Evolutionary conservation across 352 stramenopile genomes (phyloP), one percentile per base, ranked within the genome.

Genomic region (Phytophthora vignae): DNA sequence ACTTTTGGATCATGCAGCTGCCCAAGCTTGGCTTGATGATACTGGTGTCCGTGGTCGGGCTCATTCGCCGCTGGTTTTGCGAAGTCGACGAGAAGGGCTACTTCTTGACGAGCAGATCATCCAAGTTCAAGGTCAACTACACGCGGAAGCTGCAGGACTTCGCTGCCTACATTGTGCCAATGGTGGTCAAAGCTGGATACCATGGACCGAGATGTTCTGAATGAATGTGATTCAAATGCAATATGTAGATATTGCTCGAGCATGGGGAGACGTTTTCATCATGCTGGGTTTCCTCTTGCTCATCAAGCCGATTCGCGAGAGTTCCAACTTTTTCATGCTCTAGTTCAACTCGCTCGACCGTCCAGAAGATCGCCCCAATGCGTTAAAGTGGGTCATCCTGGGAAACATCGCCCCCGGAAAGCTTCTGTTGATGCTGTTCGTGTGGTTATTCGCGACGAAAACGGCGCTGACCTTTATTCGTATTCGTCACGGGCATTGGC

Each of bases 301-400:
- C 40, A 96, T 96, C 78, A 94, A 94, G 74, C 89, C 89, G 5
- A 77, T 96, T 14, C 87, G 89, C 17, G 89, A 96, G 56, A 76
- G 83, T 59, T 91, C 80, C 38, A 87, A 76, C 65, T 93, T 96
- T 69, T 95, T 96, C 61, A 95, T 96, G 89, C 81, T 96, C 55
- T 87, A 96, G 76, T 96, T 96, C 76, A 96, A 96, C 77, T 94
- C 89, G 57, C 78, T 96, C n/a, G 89, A 95, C 64, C 89, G 89
- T 17, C 89, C 89, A 1, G 89, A 96, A 56, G 89, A 96, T 62
- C 84, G 89, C 9, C 89, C 89, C 29, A 78, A 96, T 78, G 94
- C 88, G 73, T 79, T 96, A 55, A 94, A 91, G 75, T 96, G 88
- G 88, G 87, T 96, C 76, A 90, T 95, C 58, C 68, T 90, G 38